These are phyloP conservation scores for Chytridiales sp. DNA, from an alignment of 371 early-diverging fungal species.

Conservation along the genomic window DNA sequence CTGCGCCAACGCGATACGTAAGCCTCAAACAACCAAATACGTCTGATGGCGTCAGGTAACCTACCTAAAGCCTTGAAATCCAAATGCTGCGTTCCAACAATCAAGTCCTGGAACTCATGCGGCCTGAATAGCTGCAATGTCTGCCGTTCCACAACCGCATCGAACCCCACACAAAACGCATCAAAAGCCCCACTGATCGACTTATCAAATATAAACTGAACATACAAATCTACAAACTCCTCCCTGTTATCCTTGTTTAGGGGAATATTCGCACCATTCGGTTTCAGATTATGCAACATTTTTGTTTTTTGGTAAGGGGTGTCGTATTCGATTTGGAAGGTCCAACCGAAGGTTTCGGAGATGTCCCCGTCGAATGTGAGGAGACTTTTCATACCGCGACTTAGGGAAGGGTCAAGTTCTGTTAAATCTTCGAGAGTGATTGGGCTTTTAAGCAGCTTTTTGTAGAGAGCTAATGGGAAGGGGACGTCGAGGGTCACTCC, in stretches of 20 bases:
- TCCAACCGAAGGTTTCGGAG: constrained; percentile 54
- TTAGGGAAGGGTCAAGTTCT: constrained; percentile 66
- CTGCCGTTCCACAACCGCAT: constrained; percentile 75
- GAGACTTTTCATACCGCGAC: constrained; percentile 59
- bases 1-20: constrained; percentile 20
- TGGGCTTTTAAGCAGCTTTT: constrained; percentile 74
- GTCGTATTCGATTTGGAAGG: constrained; percentile 69
- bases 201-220: constrained; percentile 73
- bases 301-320: constrained; percentile 45
- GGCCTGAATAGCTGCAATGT: constrained; percentile 79
- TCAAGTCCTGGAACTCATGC: constrained; percentile 90
- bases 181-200: constrained; percentile 72
- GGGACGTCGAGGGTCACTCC: constrained; percentile 86
- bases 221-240: constrained; percentile 79
- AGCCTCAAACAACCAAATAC: background rate
- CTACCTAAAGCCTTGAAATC: constrained; percentile 83
- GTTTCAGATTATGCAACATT: constrained; percentile 54
- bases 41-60: background rate
- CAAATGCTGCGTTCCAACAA: constrained; percentile 85
- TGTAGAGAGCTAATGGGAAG: constrained; percentile 87
- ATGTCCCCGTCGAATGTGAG: constrained; percentile 53
- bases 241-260: constrained; percentile 71
- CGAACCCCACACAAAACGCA: constrained; percentile 86
- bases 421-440: constrained; percentile 53
- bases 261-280: constrained; percentile 62